Evolutionary conservation across 352 stramenopile genomes (phyloP), one percentile per base, ranked within the genome.

Genomic region (Phytophthora idaei): DNA sequence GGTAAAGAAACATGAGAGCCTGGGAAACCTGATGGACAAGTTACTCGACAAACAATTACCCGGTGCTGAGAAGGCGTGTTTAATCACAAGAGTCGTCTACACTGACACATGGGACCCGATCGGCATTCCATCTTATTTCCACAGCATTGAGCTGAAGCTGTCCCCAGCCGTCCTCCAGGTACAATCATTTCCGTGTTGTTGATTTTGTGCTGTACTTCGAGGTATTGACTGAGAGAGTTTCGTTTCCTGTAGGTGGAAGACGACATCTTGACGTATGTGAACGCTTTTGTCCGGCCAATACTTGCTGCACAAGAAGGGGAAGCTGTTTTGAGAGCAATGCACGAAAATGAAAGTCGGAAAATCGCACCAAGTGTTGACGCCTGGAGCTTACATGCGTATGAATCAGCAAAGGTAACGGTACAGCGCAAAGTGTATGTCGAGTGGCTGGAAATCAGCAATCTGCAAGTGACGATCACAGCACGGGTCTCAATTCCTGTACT

Each of bases 401-500:
- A 77, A 36, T 58, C 68, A 12, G 51, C 48, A 4, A 36, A 51
- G 42, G 60, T 83, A 14, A 80, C 75, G 6, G 85, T 67, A 4
- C 84, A 90, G 58, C 70, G 65, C 4, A 85, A 81, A 51, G 51
- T 94, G 0, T 95, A 80, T 62, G 85, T 94, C 41, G 78, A 89
- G 29, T 61, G 69, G 4, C 60, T 95, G 7, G 64, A 64, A 25
- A 79, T 95, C 28, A 89, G 77, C 44, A 71, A 75, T 9, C 27
- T 95, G 0, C 62, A 86, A 32, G 44, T 95, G 29, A 92, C 77
- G 3, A 74, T 95, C 59, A 94, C 88, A 1, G 88, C 88, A 5
- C 85, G 86, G 0, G 78, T 90, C n/a, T 86, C 84, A 3, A 78
- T 93, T 44, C 86, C 86, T 42, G 80, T 94, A 39, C 67, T 95